These are phyloP conservation scores for Trametes polyzona DNA, from an alignment of 1,284 basidiomycete species.

Conservation along the genomic window DNA sequence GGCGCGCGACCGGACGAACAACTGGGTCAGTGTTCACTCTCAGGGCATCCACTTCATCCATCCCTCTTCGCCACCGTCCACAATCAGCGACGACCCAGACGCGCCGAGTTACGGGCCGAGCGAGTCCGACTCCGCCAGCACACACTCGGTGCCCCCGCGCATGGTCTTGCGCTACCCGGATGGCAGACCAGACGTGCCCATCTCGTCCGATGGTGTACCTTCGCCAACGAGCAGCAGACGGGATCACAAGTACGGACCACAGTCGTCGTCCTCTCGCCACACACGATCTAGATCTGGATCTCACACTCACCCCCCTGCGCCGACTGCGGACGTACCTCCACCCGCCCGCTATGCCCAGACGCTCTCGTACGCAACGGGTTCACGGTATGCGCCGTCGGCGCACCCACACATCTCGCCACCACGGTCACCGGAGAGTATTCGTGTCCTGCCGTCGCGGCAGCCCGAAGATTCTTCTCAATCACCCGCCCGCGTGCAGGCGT, in stretches of 20 bases:
- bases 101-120: conserved; percentile 48
- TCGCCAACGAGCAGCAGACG: conserved; percentile 13
- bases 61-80: conserved; percentile 62
- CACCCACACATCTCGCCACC: conserved; percentile 23
- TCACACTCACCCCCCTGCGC: conserved; percentile 18
- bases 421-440: conserved; percentile 37
- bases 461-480: conserved; percentile 29
- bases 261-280: conserved; percentile 22
- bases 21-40: conserved; percentile 59
- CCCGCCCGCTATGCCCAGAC: conserved; percentile 30
- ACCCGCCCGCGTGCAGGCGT: conserved; percentile 13
- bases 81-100: conserved; percentile 49
- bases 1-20: conserved; percentile 59
- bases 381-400: conserved; percentile 18
- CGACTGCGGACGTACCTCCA: conserved; percentile 17
- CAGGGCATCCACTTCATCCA: conserved; percentile 47
- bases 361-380: conserved; percentile 34
- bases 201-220: conserved; percentile 42
- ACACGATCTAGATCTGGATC: conserved; percentile 29
- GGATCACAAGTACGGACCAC: conserved; percentile 14
- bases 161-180: conserved; percentile 72
- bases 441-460: conserved; percentile 37
- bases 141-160: conserved; percentile 67
- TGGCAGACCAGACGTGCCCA: conserved; percentile 62
- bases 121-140: conserved; percentile 64